Base-by-base conservation (phyloP, 345 rosid genomes). In the Citrus cavaleriei region DNA sequence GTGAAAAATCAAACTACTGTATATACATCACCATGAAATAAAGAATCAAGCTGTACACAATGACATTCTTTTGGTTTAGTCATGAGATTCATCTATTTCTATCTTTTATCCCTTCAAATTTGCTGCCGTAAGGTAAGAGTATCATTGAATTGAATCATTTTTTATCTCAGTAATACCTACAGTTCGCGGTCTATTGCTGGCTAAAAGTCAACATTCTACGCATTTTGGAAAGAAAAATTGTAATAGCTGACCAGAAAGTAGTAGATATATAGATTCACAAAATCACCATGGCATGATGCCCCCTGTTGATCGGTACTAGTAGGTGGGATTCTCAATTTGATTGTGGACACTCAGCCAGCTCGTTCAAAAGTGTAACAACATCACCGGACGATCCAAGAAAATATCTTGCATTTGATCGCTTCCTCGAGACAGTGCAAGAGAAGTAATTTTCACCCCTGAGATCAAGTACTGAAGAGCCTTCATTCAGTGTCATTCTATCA, bases 391-490 rank as follows among this genome's bases (percentile, higher is more conserved):
- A 84, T 46, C 84, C 75, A 46, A 90, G 89, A 46, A 84, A 77
- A 76, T 90, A 86, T 21, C 93, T 73, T 28, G 93, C 90, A 28
- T 69, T 84, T 2, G 93, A 86, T 75, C 84, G 85, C 80, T 90
- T 86, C 60, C 86, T 71, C 10, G 86, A 79, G 42, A 90, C 90
- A n/a, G 89, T 79, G 66, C 93, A 90, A 22, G 93, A 88, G 81
- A 90, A 90, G 83, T 88, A 90, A 62, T 88, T 84, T 65, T 85
- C 91, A 4, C 83, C 86, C 70, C 80, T 83, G 55, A 90, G 88
- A 71, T 90, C 90, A 57, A 90, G 89, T 3, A 88, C 89, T 1
- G 89, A 88, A 70, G 84, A 88, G 66, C 89, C 88, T 79, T 88
- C 91, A 58, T 83, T 82, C 68, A 75, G 37, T 28, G 84, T 61